phyloP scores from a whole-genome alignment of 805 yeast species.

The Candida oleophila region DNA sequence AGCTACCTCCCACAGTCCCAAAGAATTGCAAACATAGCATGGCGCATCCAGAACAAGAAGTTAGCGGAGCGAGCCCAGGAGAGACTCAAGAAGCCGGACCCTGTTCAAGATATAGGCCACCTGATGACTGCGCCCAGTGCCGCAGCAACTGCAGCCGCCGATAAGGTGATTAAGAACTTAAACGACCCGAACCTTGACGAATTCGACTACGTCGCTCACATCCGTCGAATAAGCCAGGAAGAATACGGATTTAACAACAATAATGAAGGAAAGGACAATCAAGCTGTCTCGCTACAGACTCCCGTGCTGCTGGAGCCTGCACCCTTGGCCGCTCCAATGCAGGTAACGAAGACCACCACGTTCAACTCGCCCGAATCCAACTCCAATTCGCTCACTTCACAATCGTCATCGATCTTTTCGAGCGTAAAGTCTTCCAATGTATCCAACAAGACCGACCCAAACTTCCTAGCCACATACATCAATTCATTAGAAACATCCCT shows the following conservation, averaged over 20 bases:
- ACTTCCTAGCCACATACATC: constrained; percentile 37
- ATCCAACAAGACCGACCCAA: constrained; percentile 13
- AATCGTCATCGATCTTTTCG: constrained; percentile 12
- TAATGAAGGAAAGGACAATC: background rate
- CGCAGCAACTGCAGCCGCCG: background rate
- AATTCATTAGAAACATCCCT: constrained; percentile 37
- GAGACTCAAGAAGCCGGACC: background rate
- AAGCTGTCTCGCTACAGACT: background rate
- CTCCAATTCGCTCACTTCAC: constrained; percentile 12
- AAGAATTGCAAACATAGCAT: constrained; percentile 42
- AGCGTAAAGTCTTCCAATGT: constrained; percentile 8
- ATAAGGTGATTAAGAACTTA: constrained; percentile 3
- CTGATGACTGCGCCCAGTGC: background rate
- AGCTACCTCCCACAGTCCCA: constrained; percentile 41
- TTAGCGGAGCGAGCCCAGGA: constrained; percentile 7
- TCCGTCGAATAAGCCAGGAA: constrained; percentile 40
- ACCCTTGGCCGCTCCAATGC: background rate
- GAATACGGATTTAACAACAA: constrained; percentile 18
- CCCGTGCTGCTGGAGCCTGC: background rate
- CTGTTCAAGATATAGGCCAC: background rate
- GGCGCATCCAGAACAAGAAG: constrained; percentile 44
- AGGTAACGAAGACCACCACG: background rate
- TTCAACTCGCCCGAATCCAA: constrained; percentile 12
- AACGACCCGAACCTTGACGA: constrained; percentile 35
- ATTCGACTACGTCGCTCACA: constrained; percentile 47